phyloP scores from a whole-genome alignment of 2,329 filamentous ascomycete species.

The Aspergillus sp. region DNA sequence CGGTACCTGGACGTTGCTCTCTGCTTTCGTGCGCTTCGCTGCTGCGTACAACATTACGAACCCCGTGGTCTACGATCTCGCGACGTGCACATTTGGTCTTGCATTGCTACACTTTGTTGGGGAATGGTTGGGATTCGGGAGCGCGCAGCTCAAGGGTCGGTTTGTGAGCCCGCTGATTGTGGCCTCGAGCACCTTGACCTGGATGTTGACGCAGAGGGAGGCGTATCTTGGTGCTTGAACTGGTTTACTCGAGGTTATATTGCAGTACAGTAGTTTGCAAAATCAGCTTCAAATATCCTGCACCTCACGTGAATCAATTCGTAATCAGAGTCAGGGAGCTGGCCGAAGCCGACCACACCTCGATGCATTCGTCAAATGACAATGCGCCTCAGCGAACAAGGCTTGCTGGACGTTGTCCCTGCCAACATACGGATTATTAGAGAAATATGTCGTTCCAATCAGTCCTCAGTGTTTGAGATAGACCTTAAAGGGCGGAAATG shows the following conservation, averaged over 20 bases:
- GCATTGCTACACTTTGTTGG: conserved; percentile 77
- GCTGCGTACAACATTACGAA: conserved; percentile 81
- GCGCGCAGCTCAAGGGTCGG: conserved; percentile 66
- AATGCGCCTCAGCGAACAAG: no score
- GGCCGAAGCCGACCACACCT: no score
- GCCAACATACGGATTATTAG: not conserved
- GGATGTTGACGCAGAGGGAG: conserved; percentile 65
- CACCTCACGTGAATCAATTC: no score
- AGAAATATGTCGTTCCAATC: not conserved
- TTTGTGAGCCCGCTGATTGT: conserved; percentile 64
- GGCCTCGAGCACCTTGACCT: conserved; percentile 58
- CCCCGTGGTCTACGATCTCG: conserved; percentile 75
- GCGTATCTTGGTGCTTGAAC: conserved; percentile 35
- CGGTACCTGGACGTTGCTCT: conserved; percentile 84
- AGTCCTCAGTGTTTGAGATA: not conserved
- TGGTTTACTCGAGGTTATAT: not conserved
- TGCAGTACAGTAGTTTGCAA: no score
- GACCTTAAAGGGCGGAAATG: conserved; percentile 1
- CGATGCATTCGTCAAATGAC: no score
- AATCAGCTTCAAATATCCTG: no score
- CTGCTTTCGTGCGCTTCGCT: conserved; percentile 76
- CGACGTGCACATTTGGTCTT: conserved; percentile 78
- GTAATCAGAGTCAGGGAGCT: no score
- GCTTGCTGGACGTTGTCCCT: not conserved
- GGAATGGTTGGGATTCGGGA: conserved; percentile 81